Evolutionary conservation across 2,329 filamentous ascomycete species (phyloP), one percentile per base, ranked within the genome.

Genomic region (Sarocladiaceae sp.): DNA sequence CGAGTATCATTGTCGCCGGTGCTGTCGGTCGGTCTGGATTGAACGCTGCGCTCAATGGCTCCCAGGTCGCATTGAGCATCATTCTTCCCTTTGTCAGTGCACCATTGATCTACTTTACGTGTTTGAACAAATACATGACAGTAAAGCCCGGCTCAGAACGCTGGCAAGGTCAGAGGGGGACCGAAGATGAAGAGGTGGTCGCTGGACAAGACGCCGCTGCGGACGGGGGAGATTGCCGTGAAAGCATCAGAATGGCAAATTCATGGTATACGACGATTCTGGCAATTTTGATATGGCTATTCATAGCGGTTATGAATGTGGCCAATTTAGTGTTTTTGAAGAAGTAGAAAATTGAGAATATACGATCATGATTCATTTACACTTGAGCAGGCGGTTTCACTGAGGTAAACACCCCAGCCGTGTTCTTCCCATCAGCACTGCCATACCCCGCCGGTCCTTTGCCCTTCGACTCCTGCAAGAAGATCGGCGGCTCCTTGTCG

Each of bases 31-130:
- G 81, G 20, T 66, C 81, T 0, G 90, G 89, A 0, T 73, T 96
- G 3, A 83, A 83, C 40, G 77, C 78, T 4, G 88, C 90, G 0
- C 71, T 96, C 26, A 89, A 87, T 25, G 90, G 22, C 4, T 26
- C 40, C 15, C 40, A 44, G 23, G 40, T 44, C 17, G 40, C 22
- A 3, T 23, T 44, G 4, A 44, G 40, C 60, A 79, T 92, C 11
- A 87, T 91, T 12, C 66, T 96, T 50, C 90, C 90, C 0, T 92
- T 96, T 63, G 82, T 93, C n/a, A 84, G 82, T 1, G 88, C 89
- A 1, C 90, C 90, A 2, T 71, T 96, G 28, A 86, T 96, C 52
- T 95, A 88, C 70, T 95, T 95, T 61, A 96, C 90, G 0, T 89
- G 87, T 59, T 78, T 86, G 39, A 80, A 83, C 58, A 83, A 83